phyloP scores from a whole-genome alignment of 768 basidiomycete species.

The Russula foetens region DNA sequence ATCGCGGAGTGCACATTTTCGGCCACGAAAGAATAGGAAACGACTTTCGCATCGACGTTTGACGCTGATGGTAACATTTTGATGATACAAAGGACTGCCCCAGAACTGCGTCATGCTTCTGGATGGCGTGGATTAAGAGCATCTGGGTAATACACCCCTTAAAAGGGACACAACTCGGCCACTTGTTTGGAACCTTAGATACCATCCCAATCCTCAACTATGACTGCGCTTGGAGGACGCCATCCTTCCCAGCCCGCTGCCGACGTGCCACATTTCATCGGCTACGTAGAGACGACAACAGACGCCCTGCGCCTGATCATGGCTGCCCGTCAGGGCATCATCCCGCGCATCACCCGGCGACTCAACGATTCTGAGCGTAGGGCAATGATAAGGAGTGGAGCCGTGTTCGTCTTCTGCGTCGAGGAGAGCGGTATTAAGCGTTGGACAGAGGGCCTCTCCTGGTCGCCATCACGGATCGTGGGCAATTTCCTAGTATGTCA shows the following conservation, averaged over 20 bases:
- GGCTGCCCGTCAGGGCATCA: slow-evolving; percentile 69
- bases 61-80: slow-evolving; percentile 3
- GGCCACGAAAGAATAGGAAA: slow-evolving; percentile 10
- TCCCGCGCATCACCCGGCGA: slow-evolving; percentile 76
- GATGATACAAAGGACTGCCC: slow-evolving; percentile 10
- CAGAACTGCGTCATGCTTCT: slow-evolving; percentile 11
- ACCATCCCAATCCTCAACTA: slow-evolving; percentile 12
- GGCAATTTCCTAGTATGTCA: slow-evolving; percentile 71
- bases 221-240: not conserved
- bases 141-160: slow-evolving; percentile 16
- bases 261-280: slow-evolving; percentile 53
- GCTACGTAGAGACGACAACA: slow-evolving; percentile 74
- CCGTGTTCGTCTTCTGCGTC: slow-evolving; percentile 84
- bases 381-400: slow-evolving; percentile 43
- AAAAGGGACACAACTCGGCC: slow-evolving; percentile 14
- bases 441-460: slow-evolving; percentile 73
- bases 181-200: slow-evolving; percentile 11
- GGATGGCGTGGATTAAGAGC: slow-evolving; percentile 11
- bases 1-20: slow-evolving; percentile 9
- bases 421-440: slow-evolving; percentile 84
- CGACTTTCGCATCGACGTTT: slow-evolving; percentile 7
- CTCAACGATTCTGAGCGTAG: slow-evolving; percentile 74
- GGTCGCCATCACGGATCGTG: slow-evolving; percentile 80
- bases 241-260: slow-evolving; percentile 17
- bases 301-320: slow-evolving; percentile 79